Percentiles rank a stretch among this genome's conserved stretches.
Conservation (phyloP, 2,329 filamentous ascomycete species). For the Fusarium vanettenii region DNA sequence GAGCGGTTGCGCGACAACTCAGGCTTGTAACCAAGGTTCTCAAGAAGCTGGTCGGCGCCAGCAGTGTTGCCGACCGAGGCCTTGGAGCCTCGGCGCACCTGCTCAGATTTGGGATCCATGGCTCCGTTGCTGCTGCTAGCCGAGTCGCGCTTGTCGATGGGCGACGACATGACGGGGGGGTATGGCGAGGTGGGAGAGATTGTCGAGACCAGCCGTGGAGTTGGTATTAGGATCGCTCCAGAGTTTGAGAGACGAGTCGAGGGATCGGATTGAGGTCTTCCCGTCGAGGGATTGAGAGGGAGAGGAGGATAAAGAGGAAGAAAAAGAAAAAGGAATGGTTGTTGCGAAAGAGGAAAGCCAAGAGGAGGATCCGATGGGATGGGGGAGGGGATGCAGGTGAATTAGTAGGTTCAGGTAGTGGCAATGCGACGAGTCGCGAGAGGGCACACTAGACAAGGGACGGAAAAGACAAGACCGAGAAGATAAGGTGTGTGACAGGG, state of each 20-base stretch:
- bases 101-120: constrained; percentile 37
- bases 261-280: neutral
- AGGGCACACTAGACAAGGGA: constrained; percentile 4
- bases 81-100: constrained; percentile 44
- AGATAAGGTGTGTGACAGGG: constrained; percentile 5
- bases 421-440: constrained; percentile 14
- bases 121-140: constrained; percentile 29
- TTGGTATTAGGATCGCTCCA: neutral
- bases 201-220: neutral
- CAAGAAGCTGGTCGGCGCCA: constrained; percentile 71
- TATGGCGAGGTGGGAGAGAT: neutral
- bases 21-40: constrained; percentile 73
- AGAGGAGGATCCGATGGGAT: constrained; percentile 3
- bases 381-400: neutral
- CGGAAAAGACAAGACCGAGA: constrained; percentile 19
- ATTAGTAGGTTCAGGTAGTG: constrained; percentile 13
- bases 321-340: constrained; percentile 1
- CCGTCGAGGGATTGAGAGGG: constrained; percentile 1
- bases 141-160: constrained; percentile 39
- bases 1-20: constrained; percentile 74
- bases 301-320: constrained; percentile 20
- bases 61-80: constrained; percentile 41
- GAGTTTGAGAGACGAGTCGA: neutral
- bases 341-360: neutral
- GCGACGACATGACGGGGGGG: constrained; percentile 14